Evolutionary conservation across 768 basidiomycete species (phyloP), one percentile per base, ranked within the genome.

Genomic region (Kwoniella shandongensis): DNA sequence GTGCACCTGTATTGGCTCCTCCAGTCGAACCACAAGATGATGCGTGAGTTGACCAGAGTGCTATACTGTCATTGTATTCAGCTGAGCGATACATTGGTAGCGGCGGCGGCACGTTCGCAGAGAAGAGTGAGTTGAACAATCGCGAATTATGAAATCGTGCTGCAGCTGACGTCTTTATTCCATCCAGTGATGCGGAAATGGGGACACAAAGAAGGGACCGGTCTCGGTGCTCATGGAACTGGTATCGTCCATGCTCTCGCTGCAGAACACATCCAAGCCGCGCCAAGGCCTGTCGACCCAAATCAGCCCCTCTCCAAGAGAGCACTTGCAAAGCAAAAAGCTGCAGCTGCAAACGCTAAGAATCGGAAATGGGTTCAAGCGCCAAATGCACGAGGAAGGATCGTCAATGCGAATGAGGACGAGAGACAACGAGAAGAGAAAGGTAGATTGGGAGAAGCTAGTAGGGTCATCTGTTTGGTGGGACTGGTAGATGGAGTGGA

Each of bases 201-300:
- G 89, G 93, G 93, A 0, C 91, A 96, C 73, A 88, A 89, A 73
- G 89, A 90, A 73, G 94, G 94, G 1, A 86, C 91, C 77, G 93
- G 93, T 10, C 81, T 97, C 1, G 94, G 94, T 30, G 86, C 83
- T 0, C 85, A 88, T 57, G 88, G 86, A 7, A 81, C 82, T 1
- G 92, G 92, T 1, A 93, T 98, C 42, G 84, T 93, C 41, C 88
- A 93, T 56, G 91, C 93, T 4, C 82, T 97, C 3, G 82, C 85
- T 0, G 88, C 94, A 20, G 88, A 93, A 70, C 69, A 76, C 42
- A 63, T 72, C 20, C 52, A 25, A 4, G 86, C 87, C 52, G 63
- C 80, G 55, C 79, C 83, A 15, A 68, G 74, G 20, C 68, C 74
- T 23, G 80, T 78, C 55, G 61, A 58, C 54, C 78, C 68, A 47